Evolutionary conservation across 2,329 filamentous ascomycete genomes (phyloP).

Genomic region (Didymella lethalis): DNA sequence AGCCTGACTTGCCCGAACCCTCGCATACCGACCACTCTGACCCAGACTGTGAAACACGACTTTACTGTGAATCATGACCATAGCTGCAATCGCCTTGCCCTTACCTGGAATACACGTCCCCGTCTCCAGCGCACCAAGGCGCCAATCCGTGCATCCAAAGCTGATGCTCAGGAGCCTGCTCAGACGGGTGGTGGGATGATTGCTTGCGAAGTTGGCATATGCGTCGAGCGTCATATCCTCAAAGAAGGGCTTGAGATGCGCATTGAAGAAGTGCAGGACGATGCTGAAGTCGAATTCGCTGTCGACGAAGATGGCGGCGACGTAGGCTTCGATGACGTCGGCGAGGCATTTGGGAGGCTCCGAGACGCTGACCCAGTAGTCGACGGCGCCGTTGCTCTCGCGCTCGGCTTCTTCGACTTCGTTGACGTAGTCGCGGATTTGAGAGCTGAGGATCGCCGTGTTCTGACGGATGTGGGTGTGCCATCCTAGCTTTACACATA

Average conservation of each 20-base stretch:
- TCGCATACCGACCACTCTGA: constrained; percentile 75
- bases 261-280: constrained; percentile 80
- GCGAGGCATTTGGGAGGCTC: constrained; percentile 79
- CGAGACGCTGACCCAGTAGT: constrained; percentile 71
- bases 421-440: constrained; percentile 63
- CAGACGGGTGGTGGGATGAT: constrained; percentile 80
- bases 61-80: constrained; percentile 76
- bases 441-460: constrained; percentile 59
- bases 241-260: constrained; percentile 79
- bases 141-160: constrained; percentile 71
- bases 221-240: constrained; percentile 74
- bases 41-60: constrained; percentile 69
- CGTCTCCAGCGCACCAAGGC: constrained; percentile 49
- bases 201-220: constrained; percentile 86
- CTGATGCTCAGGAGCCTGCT: constrained; percentile 68
- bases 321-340: constrained; percentile 86
- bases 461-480: constrained; percentile 72
- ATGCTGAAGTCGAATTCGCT: constrained; percentile 77
- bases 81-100: constrained; percentile 66
- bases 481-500: constrained; percentile 80
- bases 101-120: constrained; percentile 56
- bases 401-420: constrained; percentile 65
- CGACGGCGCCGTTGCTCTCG: constrained; percentile 59
- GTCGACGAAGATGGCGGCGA: constrained; percentile 93
- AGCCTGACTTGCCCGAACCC: constrained; percentile 69